Percentiles rank a stretch among this genome's conserved stretches.
phyloP scores from a whole-genome alignment of 2,329 filamentous ascomycete species.

The Davidsoniella neocaledoniae region DNA sequence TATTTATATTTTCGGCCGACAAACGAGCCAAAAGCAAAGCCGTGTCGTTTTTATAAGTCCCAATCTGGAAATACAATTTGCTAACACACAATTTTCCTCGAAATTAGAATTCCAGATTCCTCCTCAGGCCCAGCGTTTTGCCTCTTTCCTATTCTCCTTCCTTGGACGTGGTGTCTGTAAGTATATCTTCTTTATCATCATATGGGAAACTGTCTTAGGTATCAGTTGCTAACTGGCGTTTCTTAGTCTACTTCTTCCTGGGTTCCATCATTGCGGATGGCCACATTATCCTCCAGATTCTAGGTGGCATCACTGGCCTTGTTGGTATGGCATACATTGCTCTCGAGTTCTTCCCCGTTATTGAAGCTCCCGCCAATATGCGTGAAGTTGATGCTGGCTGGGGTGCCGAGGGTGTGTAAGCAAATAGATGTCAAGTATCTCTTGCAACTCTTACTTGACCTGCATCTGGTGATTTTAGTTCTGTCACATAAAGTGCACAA shows the following conservation, averaged over 20 bases:
- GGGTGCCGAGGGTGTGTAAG: slow-evolving; percentile 48
- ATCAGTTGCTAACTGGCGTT: slow-evolving; percentile 20
- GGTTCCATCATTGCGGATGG: slow-evolving; percentile 67
- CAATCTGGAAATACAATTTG: background rate
- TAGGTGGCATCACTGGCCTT: slow-evolving; percentile 61
- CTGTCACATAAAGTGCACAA: too few species aligned
- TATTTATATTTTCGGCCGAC: background rate
- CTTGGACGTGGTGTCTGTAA: slow-evolving; percentile 85
- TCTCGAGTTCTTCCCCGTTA: slow-evolving; percentile 61
- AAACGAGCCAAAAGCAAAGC: background rate
- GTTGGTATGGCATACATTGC: slow-evolving; percentile 62
- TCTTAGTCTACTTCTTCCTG: slow-evolving; percentile 76
- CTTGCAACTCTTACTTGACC: too few species aligned
- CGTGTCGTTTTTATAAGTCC: background rate
- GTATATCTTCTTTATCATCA: slow-evolving; percentile 22
- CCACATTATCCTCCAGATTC: slow-evolving; percentile 50
- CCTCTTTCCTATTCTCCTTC: slow-evolving; percentile 96
- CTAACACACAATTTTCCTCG: background rate
- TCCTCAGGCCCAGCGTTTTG: slow-evolving; percentile 80
- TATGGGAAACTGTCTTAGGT: background rate
- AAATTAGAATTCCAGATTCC: slow-evolving; percentile 76
- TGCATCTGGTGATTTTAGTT: too few species aligned
- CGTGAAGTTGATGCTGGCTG: slow-evolving; percentile 59
- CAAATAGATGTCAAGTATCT: too few species aligned
- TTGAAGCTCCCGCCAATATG: slow-evolving; percentile 70